phyloP scores from a whole-genome alignment of 805 yeast genomes.

The Hanseniaspora hatyaiensis region DNA sequence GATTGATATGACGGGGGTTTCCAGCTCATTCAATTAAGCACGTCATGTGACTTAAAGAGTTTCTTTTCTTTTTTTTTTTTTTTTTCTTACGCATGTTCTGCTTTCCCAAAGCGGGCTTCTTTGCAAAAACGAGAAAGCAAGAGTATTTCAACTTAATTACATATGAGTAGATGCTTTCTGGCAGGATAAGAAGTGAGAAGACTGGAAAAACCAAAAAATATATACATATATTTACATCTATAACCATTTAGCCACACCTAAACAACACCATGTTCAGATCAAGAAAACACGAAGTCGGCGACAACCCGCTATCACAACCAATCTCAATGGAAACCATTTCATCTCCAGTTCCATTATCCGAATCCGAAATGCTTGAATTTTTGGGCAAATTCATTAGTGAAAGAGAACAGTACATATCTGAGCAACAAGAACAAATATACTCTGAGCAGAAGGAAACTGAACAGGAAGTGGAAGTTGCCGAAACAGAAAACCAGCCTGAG shows the following conservation, averaged over 20 bases:
- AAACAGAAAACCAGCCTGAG: slow-evolving; percentile 16
- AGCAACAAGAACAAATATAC: slow-evolving; percentile 11
- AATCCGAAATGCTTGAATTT: slow-evolving; percentile 14
- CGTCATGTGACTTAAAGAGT: not conserved
- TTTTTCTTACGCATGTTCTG: not conserved
- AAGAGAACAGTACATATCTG: slow-evolving; percentile 16
- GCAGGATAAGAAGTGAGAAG: too few relatives aligned
- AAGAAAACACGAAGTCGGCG: slow-evolving; percentile 16
- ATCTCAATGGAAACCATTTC: slow-evolving; percentile 10
- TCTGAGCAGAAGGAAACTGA: slow-evolving; percentile 4
- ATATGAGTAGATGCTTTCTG: too few relatives aligned
- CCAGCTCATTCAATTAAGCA: too few relatives aligned
- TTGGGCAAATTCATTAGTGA: slow-evolving; percentile 12
- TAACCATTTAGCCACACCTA: too few relatives aligned
- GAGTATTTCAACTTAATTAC: too few relatives aligned
- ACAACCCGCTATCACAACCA: slow-evolving; percentile 16
- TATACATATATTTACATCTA: not conserved
- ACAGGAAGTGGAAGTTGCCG: not conserved
- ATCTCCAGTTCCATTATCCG: slow-evolving; percentile 4
- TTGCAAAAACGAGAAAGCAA: too few relatives aligned
- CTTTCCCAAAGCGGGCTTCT: not conserved
- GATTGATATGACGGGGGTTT: too few relatives aligned
- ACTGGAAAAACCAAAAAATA: not conserved
- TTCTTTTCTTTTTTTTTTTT: not conserved
- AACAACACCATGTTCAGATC: slow-evolving; percentile 13